These are phyloP conservation scores for Ensete glaucum DNA, from an alignment of 176 grass and related monocot genomes.

Conservation along the genomic window DNA sequence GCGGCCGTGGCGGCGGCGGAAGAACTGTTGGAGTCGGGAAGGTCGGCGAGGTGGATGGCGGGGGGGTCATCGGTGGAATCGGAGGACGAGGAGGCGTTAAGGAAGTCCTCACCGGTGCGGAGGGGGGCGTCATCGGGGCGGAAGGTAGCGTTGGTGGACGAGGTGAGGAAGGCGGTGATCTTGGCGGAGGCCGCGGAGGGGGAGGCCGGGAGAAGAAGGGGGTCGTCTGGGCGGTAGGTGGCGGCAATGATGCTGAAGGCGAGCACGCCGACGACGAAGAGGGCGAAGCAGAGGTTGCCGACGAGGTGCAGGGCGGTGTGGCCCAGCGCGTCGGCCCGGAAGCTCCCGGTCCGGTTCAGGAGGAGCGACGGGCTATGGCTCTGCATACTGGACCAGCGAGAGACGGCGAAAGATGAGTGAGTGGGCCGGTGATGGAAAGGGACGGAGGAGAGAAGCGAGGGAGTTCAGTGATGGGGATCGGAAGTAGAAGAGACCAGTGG, in stretches of 20 bases:
- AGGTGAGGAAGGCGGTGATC: constrained; percentile 8
- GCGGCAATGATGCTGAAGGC: constrained; percentile 21
- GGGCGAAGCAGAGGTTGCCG: constrained; percentile 15
- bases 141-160: constrained; percentile 22
- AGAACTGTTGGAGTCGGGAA: neutral
- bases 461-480: neutral
- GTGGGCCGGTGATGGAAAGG: neutral
- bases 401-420: too few species aligned
- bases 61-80: neutral
- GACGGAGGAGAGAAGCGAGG: neutral
- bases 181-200: neutral
- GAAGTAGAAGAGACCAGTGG: too few species aligned
- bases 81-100: constrained; percentile 1
- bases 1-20: neutral
- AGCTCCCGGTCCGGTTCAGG: neutral
- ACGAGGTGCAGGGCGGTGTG: constrained; percentile 9
- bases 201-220: constrained; percentile 10
- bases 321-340: constrained; percentile 10
- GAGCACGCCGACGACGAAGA: constrained; percentile 17
- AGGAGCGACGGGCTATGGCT: neutral
- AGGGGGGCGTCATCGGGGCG: constrained; percentile 19
- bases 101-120: constrained; percentile 17
- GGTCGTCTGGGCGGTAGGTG: constrained; percentile 13
- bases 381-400: neutral
- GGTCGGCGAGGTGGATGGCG: constrained; percentile 1